Percentiles rank a stretch among this genome's conserved stretches.
These are phyloP conservation scores for Protomyces macrosporus DNA, from an alignment of 1,139 yeast species.

Conservation along the genomic window DNA sequence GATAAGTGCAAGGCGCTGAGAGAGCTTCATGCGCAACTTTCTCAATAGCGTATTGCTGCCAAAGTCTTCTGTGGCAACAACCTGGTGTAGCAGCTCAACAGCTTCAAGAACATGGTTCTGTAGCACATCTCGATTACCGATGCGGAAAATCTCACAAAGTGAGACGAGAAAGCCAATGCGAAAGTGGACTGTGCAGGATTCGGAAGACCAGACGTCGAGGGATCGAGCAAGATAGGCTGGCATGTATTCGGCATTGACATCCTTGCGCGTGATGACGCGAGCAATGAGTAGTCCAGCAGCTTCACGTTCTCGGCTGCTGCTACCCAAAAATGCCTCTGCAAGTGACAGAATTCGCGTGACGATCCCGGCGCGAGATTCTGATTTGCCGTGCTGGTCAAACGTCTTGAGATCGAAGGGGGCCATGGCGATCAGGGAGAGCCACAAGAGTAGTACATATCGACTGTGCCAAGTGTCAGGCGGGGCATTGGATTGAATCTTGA, in stretches of 20 bases:
- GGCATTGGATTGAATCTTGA: slow-evolving; percentile 27
- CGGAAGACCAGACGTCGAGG: not conserved
- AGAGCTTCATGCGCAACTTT: slow-evolving; percentile 32
- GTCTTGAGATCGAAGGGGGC: slow-evolving; percentile 62
- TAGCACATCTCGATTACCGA: slow-evolving; percentile 21
- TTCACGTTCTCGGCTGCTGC: slow-evolving; percentile 49
- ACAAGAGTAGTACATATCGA: slow-evolving; percentile 55
- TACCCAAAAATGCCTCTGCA: slow-evolving; percentile 40
- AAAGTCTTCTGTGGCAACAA: slow-evolving; percentile 1
- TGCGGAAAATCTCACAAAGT: slow-evolving; percentile 7
- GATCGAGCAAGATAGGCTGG: slow-evolving; percentile 3
- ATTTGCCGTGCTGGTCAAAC: slow-evolving; percentile 35
- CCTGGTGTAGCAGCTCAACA: not conserved
- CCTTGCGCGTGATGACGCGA: slow-evolving; percentile 43
- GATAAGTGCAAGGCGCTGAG: slow-evolving; percentile 31
- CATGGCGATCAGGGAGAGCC: slow-evolving; percentile 65
- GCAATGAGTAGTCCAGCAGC: slow-evolving; percentile 46
- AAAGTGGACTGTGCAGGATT: slow-evolving; percentile 4
- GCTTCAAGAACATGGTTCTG: not conserved
- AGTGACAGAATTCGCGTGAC: slow-evolving; percentile 41
- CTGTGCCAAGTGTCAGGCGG: slow-evolving; percentile 48
- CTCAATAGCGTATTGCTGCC: slow-evolving; percentile 27
- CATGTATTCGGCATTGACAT: slow-evolving; percentile 31
- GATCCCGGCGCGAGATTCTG: slow-evolving; percentile 31
- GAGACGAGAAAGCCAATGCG: slow-evolving; percentile 14